Conservation (phyloP, 306 rosid genomes). For the Castanea crenata region DNA sequence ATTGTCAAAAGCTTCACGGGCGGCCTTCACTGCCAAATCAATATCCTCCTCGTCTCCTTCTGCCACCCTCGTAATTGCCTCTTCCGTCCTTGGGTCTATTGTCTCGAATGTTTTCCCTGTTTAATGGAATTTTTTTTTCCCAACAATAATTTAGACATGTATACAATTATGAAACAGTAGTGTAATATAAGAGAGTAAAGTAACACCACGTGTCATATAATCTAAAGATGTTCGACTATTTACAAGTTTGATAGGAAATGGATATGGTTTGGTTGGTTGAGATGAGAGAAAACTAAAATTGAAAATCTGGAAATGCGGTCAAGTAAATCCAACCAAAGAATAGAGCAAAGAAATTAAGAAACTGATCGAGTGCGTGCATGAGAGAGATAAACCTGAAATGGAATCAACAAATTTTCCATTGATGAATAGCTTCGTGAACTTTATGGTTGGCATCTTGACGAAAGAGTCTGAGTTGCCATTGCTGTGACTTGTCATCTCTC, state of each 20-base stretch:
- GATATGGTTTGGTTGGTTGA: neutral
- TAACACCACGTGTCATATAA: neutral
- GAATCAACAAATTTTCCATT: constrained; percentile 81
- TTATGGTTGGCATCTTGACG: constrained; percentile 49
- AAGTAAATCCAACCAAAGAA: neutral
- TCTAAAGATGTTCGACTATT: no score
- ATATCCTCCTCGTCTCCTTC: constrained; percentile 64
- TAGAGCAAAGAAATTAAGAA: neutral
- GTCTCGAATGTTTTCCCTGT: constrained; percentile 86
- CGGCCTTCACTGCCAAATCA: constrained; percentile 78
- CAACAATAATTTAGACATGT: neutral
- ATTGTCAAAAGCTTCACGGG: constrained; percentile 75
- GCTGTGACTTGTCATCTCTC: constrained; percentile 39
- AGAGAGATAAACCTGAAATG: constrained; percentile 51
- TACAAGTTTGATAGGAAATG: neutral
- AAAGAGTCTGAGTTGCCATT: constrained; percentile 24
- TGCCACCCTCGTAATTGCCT: constrained; percentile 51
- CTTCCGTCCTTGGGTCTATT: constrained; percentile 67
- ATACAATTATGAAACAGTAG: neutral
- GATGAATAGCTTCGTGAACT: constrained; percentile 89
- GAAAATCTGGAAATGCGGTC: neutral
- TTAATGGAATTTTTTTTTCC: neutral
- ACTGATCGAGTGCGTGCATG: no score
- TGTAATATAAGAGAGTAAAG: neutral
- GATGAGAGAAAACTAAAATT: neutral